Base-by-base conservation (phyloP, 2,329 filamentous ascomycete species). In the Magnaporthiopsis incrustans region DNA sequence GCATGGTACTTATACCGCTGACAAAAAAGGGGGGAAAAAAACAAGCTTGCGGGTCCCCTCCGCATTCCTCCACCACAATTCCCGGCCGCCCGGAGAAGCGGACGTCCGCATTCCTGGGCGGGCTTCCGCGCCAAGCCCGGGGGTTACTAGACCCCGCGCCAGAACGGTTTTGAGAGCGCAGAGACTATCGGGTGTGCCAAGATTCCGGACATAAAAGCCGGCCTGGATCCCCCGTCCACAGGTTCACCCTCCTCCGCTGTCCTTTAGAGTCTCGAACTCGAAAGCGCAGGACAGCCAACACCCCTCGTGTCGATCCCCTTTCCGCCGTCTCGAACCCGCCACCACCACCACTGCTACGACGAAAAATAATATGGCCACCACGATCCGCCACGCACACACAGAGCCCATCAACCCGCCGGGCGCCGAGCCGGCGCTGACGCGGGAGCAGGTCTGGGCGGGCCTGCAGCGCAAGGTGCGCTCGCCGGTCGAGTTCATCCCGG, bases 401-500 rank as follows among this genome's bases (percentile, higher is more conserved):
- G 71, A 72, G 1, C 74, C 72, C 25, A 70, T 77, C 68, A 77
- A 78, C 69, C 72, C 74, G 2, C 50, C 67, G 7, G 71, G 70
- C n/a, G 68, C 67, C 15, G 59, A 67, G 15, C 74, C 73, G 0
- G 32, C 65, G 57, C 67, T 78, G 5, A 73, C 70, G 2, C 68
- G 69, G 56, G 27, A 67, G 0, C 75, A 77, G 60, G 67, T 75
- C 64, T 77, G 75, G 75, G 67, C 70, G 1, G 76, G 75, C 1
- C 71, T 78, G 8, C 66, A 73, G 69, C 70, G 72, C 66, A 77
- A 77, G 64, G 74, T 75, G n/a, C 70, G 69, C 2, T 67, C 65
- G 5, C 72, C 75, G 3, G 66, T 76, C 12, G 74, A 77, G 56
- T 78, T 78, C 38, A 73, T 78, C 15, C 71, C 76, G 1, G 71